Base-by-base conservation (phyloP, 1,139 yeast species). In the Saccharomyces hybrid region DNA sequence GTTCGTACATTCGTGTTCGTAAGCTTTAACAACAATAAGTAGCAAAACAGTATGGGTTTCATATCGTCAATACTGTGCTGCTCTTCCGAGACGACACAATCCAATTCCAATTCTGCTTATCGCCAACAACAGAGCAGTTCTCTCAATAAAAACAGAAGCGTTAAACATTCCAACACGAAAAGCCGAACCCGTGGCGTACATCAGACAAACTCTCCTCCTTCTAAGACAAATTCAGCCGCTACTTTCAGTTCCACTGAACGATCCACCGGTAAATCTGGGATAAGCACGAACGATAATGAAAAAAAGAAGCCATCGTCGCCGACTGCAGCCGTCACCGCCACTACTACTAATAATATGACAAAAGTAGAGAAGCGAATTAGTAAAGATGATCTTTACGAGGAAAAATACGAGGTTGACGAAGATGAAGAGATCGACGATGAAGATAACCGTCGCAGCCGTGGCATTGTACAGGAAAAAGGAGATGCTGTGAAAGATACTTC, bases 41-140 rank as follows among this genome's bases (percentile, higher is more conserved):
- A 38, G 25, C 25, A 11, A 19, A 19, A 25, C 16, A 34, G 14
- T n/a, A 47, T 54, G 56, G 53, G 53, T 28, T 34, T 54, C 29
- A 49, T 54, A 23, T 54, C 54, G 25, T 51, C 56, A 9, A 31
- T 54, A 13, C 34, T 54, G 19, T 54, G 56, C 46, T 54, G 56
- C 47, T 31, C 46, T 26, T 54, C 49, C 42, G 48, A 52, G 31
- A 16, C 16, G 11, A 46, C 16, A 11, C 48, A 46, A 46, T 46
- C 48, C 7, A 28, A 14, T 16, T 26, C 48, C 48, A 13, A 25
- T 26, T 14, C 31, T n/a, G 31, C 48, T 28, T 26, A 46, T 46
- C 29, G 48, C 31, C 29, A 46, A 9, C 48, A 16, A 26, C 19
- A 46, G n/a, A 9, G 19, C 23, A 46, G 31, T 13, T 26, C 29